Percentiles rank a stretch among this genome's conserved stretches.
Conservation (phyloP, 352 stramenopile genomes). For the Thalassiosira livingstoniorum region DNA sequence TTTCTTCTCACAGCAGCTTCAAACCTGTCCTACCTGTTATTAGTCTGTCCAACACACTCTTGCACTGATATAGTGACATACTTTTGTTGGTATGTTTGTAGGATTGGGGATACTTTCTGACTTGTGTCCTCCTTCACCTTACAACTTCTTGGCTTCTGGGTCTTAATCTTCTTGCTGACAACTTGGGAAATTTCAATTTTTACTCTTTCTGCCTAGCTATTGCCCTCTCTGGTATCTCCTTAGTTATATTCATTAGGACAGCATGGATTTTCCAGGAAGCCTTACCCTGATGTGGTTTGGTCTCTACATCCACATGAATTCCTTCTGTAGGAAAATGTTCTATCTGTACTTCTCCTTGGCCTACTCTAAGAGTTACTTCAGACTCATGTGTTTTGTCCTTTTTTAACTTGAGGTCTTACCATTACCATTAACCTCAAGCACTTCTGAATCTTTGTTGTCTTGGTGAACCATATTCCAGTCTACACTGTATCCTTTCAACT, state of each 20-base stretch:
- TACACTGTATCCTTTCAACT: conserved; percentile 52
- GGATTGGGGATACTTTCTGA: no score
- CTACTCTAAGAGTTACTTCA: conserved; percentile 41
- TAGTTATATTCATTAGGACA: background rate
- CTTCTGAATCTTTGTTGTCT: conserved; percentile 62
- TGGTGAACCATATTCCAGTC: conserved; percentile 36
- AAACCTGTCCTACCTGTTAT: no score
- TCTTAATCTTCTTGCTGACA: background rate
- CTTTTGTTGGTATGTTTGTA: no score
- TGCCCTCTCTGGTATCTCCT: background rate
- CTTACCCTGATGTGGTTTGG: conserved; percentile 29
- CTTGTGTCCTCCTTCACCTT: no score
- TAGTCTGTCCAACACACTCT: conserved; percentile 15
- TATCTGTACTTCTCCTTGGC: conserved; percentile 12
- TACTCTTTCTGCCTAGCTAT: background rate
- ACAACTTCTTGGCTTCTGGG: no score
- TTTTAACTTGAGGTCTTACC: conserved; percentile 46
- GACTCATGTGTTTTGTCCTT: conserved; percentile 52
- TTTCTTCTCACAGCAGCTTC: no score
- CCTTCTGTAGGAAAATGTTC: conserved; percentile 3
- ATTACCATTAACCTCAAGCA: conserved; percentile 55
- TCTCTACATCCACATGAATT: conserved; percentile 29
- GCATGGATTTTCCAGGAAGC: background rate
- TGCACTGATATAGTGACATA: background rate
- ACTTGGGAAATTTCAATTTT: background rate